A percentile compares a stretch with the other conserved stretches of the same genome.
Evolutionary conservation across 1,139 yeast species (phyloP).

Genomic region (Diutina ranongensis): DNA sequence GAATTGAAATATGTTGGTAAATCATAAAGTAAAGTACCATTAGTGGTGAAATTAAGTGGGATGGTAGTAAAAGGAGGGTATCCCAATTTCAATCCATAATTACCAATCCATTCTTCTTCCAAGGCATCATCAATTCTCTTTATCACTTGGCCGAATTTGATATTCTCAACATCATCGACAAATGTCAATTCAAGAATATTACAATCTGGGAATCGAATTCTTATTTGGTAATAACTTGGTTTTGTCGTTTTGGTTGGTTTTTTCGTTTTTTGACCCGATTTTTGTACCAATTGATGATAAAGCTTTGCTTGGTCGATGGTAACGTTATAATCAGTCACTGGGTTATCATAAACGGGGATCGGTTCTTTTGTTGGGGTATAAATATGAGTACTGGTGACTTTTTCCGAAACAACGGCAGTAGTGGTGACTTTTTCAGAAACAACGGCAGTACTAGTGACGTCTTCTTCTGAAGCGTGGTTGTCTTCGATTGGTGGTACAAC

Average conservation of each 20-base stretch:
- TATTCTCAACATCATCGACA: slow-evolving; percentile 18
- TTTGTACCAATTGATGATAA: slow-evolving; percentile 35
- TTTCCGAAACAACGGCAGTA: slow-evolving; percentile 6
- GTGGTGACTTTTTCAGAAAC: background rate
- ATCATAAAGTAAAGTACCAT: slow-evolving; percentile 21
- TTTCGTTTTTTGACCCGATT: slow-evolving; percentile 8
- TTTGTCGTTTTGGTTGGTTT: slow-evolving; percentile 15
- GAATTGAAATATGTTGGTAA: slow-evolving; percentile 20
- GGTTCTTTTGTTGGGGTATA: slow-evolving; percentile 8
- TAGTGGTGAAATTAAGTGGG: slow-evolving; percentile 19
- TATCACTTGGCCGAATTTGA: slow-evolving; percentile 32
- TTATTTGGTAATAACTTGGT: slow-evolving; percentile 21
- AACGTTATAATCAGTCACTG: slow-evolving; percentile 37
- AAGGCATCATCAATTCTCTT: slow-evolving; percentile 25
- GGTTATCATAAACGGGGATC: slow-evolving; percentile 23
- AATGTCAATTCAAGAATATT: slow-evolving; percentile 37
- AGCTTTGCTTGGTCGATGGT: slow-evolving; percentile 42
- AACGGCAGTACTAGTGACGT: background rate
- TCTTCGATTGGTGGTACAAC: background rate
- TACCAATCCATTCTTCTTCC: slow-evolving; percentile 24
- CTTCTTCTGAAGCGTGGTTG: background rate
- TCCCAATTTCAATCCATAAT: slow-evolving; percentile 24
- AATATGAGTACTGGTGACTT: slow-evolving; percentile 8
- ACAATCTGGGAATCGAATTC: slow-evolving; percentile 45
- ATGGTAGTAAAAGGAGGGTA: slow-evolving; percentile 35